Conservation (phyloP, 1,284 basidiomycete species). For the Apiotrichum laibachii region DNA sequence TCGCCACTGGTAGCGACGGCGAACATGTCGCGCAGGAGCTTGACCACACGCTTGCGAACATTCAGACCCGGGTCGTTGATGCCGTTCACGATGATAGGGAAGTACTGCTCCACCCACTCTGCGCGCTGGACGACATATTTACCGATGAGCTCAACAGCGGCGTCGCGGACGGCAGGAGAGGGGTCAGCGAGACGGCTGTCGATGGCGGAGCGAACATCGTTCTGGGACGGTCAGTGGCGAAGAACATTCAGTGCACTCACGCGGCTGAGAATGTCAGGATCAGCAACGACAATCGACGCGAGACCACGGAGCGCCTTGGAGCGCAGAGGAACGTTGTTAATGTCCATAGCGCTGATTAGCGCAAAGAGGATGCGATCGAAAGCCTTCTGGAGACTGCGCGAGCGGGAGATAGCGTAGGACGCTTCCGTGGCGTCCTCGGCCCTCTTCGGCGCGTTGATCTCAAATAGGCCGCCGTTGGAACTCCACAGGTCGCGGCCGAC, state of each 20-base stretch:
- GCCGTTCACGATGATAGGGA: conserved; percentile 76
- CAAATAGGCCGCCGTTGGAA: conserved; percentile 36
- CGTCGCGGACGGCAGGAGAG: conserved; percentile 90
- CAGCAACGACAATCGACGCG: conserved; percentile 77
- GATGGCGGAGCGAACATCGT: conserved; percentile 65
- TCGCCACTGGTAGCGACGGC: conserved; percentile 58
- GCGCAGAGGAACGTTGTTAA: conserved; percentile 76
- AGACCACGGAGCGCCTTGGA: conserved; percentile 86
- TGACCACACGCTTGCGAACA: conserved; percentile 92
- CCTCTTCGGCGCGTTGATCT: conserved; percentile 37
- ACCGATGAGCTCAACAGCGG: conserved; percentile 90
- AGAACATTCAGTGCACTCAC: conserved; percentile 53
- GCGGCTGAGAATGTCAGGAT: conserved; percentile 72
- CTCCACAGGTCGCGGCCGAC: conserved; percentile 33
- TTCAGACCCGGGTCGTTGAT: conserved; percentile 88
- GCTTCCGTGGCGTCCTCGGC: conserved; percentile 28
- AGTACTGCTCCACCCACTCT: conserved; percentile 78
- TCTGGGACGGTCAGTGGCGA: conserved; percentile 2
- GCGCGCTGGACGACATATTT: conserved; percentile 89
- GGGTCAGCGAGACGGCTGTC: conserved; percentile 84
- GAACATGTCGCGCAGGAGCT: conserved; percentile 82
- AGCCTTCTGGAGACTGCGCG: conserved; percentile 68
- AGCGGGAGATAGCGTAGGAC: conserved; percentile 70
- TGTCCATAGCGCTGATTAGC: conserved; percentile 72
- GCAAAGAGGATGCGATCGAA: conserved; percentile 76